Evolutionary conservation across 352 stramenopile genomes (phyloP).

Genomic region (Thraustotheca clavata): DNA sequence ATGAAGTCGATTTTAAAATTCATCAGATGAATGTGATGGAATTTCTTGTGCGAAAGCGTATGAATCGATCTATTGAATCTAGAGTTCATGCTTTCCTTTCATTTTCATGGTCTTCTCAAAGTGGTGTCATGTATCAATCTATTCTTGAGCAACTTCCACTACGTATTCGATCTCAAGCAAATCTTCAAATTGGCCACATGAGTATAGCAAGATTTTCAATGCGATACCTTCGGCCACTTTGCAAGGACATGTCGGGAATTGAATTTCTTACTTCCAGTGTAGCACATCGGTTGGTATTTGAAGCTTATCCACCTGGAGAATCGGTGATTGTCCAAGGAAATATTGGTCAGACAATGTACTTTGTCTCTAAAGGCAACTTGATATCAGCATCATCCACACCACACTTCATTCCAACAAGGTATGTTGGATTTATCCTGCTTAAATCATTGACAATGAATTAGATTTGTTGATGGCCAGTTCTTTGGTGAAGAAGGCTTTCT

Average conservation of each 20-base stretch:
- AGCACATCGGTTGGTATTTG: conserved; percentile 10
- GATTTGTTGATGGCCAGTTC: conserved; percentile 16
- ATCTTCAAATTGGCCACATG: conserved; percentile 16
- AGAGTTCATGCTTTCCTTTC: conserved; percentile 15
- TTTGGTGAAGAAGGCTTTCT: conserved; percentile 20
- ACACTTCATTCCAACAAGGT: conserved; percentile 4
- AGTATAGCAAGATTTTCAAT: conserved; percentile 10
- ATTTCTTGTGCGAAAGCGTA: conserved; percentile 15
- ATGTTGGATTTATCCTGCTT: not conserved
- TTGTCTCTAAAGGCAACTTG: conserved; percentile 20
- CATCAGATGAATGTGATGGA: conserved; percentile 23
- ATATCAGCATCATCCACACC: conserved; percentile 10
- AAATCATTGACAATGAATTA: not conserved
- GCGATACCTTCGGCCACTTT: conserved; percentile 15
- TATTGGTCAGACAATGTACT: conserved; percentile 22
- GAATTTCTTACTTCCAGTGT: conserved; percentile 10
- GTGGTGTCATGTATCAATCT: conserved; percentile 14
- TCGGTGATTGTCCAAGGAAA: conserved; percentile 23
- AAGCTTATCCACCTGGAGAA: conserved; percentile 15
- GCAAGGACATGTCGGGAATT: not conserved
- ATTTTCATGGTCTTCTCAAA: conserved; percentile 16
- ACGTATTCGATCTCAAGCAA: conserved; percentile 18
- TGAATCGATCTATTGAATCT: not conserved
- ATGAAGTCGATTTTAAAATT: conserved; percentile 23
- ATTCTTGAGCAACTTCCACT: conserved; percentile 17